A percentile compares a stretch with the other conserved stretches of the same genome.
phyloP scores from a whole-genome alignment of 305 asterid genomes.

The Plantago rigida region DNA sequence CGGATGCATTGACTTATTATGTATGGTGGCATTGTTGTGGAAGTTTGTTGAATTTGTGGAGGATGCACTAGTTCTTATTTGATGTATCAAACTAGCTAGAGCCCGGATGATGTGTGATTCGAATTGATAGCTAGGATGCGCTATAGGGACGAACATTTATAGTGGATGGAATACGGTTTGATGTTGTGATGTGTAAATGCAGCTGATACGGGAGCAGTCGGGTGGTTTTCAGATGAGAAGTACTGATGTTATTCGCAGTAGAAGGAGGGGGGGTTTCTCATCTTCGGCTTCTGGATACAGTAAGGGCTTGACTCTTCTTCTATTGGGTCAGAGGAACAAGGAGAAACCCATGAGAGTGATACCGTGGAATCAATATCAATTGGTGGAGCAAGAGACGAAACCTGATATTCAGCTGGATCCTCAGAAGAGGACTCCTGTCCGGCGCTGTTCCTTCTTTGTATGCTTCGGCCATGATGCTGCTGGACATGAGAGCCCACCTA shows the following conservation, averaged over 20 bases:
- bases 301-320: constrained; percentile 77
- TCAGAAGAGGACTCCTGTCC: constrained; percentile 52
- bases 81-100: no score
- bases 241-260: constrained; percentile 88
- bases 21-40: no score
- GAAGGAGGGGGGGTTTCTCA: constrained; percentile 98
- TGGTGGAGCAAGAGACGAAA: constrained; percentile 75
- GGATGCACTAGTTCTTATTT: neutral
- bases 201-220: constrained; percentile 29
- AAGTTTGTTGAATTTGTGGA: neutral
- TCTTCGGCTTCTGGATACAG: constrained; percentile 92
- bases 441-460: constrained; percentile 67
- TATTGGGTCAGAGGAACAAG: constrained; percentile 67
- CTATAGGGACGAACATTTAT: neutral
- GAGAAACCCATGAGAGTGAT: constrained; percentile 91
- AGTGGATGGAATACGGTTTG: neutral
- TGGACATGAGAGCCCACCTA: constrained; percentile 57
- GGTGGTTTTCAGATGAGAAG: constrained; percentile 57
- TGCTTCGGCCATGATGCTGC: constrained; percentile 64
- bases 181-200: neutral
- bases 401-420: constrained; percentile 87
- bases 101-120: neutral
- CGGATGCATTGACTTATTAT: no score
- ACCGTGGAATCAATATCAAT: constrained; percentile 91
- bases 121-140: neutral